Evolutionary conservation across 2,329 filamentous ascomycete genomes (phyloP).

Genomic region (Talaromyces marneffei): DNA sequence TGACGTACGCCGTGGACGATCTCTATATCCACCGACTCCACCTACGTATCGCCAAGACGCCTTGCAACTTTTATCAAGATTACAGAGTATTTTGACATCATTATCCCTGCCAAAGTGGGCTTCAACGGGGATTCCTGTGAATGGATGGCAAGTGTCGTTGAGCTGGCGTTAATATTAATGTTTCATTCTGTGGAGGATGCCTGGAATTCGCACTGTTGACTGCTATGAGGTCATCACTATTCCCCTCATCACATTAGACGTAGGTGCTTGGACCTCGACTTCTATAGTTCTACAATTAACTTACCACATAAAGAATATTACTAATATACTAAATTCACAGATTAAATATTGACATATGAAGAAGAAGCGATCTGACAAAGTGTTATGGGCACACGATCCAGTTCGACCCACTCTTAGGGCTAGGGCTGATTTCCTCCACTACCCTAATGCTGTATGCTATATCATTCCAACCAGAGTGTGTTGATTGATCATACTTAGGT

Average conservation of each 20-base stretch:
- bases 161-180: not conserved
- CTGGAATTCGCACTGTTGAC: not conserved
- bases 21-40: not conserved
- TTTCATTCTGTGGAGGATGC: not conserved
- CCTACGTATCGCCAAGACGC: not conserved
- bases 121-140: not conserved
- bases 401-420: not conserved
- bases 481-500: not conserved
- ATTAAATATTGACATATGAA: not conserved
- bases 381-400: no score
- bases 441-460: not conserved
- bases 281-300: no score
- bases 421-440: not conserved
- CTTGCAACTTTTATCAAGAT: not conserved
- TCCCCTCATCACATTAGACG: not conserved
- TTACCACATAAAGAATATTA: not conserved
- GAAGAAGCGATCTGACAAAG: no score
- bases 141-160: not conserved
- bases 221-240: not conserved
- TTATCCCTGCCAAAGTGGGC: not conserved
- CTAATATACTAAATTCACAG: not conserved
- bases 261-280: no score
- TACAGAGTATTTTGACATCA: not conserved
- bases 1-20: not conserved
- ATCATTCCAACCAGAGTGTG: not conserved